Evolutionary conservation across 257 asterid species (phyloP).

Genomic region (Osmanthus fragrans): DNA sequence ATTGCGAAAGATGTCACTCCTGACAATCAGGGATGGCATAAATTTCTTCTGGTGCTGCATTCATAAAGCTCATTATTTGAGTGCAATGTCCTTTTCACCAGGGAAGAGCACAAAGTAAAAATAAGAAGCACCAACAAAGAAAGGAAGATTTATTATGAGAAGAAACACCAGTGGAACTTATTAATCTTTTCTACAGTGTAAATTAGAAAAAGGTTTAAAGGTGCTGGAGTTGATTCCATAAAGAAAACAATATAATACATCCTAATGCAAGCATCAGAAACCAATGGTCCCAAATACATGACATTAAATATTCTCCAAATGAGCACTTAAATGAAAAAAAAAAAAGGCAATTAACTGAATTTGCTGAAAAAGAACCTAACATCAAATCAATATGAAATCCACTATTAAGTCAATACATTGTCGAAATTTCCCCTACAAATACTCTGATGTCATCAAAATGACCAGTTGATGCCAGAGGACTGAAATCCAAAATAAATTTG

Average conservation of each 20-base stretch:
- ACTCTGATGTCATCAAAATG: constrained; percentile 30
- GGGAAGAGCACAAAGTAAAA: constrained; percentile 28
- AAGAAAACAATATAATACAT: constrained; percentile 37
- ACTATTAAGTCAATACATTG: constrained; percentile 30
- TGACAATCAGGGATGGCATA: constrained; percentile 16
- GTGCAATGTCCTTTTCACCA: constrained; percentile 21
- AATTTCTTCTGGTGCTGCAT: constrained; percentile 20
- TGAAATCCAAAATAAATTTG: too few species aligned
- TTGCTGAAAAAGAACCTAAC: constrained; percentile 46
- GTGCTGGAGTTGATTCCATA: constrained; percentile 35
- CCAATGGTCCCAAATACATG: constrained; percentile 44
- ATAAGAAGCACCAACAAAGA: constrained; percentile 34
- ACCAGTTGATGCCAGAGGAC: not conserved
- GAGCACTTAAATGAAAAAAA: constrained; percentile 38
- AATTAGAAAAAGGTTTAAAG: constrained; percentile 29
- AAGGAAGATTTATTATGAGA: constrained; percentile 50
- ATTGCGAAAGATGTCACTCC: not conserved
- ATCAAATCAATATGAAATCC: constrained; percentile 46
- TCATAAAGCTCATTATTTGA: constrained; percentile 30
- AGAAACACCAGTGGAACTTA: constrained; percentile 43
- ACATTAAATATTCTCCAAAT: constrained; percentile 40
- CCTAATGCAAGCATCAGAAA: constrained; percentile 58
- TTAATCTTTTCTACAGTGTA: constrained; percentile 10
- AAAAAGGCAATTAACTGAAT: constrained; percentile 32
- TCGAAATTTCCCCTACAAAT: constrained; percentile 31